phyloP scores from a whole-genome alignment of 495 filamentous ascomycete genomes.

The Pyrenula aspistea region DNA sequence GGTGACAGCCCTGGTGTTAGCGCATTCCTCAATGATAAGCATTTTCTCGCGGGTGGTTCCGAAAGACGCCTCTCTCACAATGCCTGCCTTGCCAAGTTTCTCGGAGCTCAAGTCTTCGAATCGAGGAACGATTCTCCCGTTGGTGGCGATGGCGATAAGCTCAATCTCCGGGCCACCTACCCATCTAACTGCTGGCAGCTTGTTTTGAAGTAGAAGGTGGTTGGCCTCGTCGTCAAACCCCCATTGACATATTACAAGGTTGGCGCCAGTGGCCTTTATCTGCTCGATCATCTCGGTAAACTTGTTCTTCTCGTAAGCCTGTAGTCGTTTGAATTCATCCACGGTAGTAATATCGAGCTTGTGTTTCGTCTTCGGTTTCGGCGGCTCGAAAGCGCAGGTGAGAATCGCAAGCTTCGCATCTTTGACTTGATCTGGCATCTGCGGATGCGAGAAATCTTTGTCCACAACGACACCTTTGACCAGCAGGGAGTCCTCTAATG shows the following conservation, averaged over 20 bases:
- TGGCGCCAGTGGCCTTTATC: conserved; percentile 94
- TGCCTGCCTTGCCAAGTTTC: conserved; percentile 82
- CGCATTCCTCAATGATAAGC: conserved; percentile 98
- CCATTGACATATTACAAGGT: conserved; percentile 98
- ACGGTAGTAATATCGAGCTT: conserved; percentile 96
- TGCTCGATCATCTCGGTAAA: conserved; percentile 98
- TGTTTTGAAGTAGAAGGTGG: conserved; percentile 88
- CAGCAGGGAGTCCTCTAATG: conserved; percentile 87
- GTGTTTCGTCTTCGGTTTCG: conserved; percentile 99
- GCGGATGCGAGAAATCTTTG: conserved; percentile 99
- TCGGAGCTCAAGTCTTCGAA: conserved; percentile 87
- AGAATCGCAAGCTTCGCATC: conserved; percentile 96
- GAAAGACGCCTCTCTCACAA: conserved; percentile 90
- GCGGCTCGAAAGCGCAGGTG: conserved; percentile 98
- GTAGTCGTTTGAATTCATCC: conserved; percentile 93
- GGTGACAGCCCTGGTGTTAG: conserved; percentile 92
- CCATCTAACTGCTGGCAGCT: conserved; percentile 93
- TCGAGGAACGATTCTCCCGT: conserved; percentile 90
- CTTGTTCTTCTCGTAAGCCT: conserved; percentile 88
- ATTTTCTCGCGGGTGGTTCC: conserved; percentile 98
- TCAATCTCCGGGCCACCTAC: conserved; percentile 98
- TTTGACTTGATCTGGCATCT: conserved; percentile 89
- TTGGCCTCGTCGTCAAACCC: conserved; percentile 99
- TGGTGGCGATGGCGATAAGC: conserved; percentile 95
- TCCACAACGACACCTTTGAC: conserved; percentile 98